Evolutionary conservation across 306 rosid species (phyloP).

Genomic region (Cucumis hystrix): DNA sequence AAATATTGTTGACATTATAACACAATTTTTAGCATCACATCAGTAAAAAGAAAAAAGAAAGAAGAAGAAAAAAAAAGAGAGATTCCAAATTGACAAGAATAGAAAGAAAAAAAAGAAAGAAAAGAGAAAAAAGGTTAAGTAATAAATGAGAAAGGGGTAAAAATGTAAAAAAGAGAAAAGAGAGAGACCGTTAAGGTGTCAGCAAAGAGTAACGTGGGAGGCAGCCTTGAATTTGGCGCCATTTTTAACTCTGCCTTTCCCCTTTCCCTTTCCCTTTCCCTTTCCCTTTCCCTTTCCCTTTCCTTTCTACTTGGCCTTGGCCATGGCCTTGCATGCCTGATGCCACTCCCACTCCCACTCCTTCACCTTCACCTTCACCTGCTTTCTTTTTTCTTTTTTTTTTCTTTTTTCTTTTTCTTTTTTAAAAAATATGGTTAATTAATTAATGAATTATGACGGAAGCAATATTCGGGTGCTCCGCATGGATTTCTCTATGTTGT

Average conservation of each 20-base stretch:
- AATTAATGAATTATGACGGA: neutral
- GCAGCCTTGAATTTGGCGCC: conserved; percentile 26
- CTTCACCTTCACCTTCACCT: neutral
- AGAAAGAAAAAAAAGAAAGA: neutral
- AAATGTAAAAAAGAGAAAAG: neutral
- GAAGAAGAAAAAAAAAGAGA: too few species aligned
- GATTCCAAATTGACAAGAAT: neutral
- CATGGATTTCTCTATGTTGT: neutral
- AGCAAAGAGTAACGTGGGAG: conserved; percentile 24
- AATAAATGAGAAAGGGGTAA: neutral
- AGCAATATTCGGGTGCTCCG: neutral
- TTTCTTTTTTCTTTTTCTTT: neutral
- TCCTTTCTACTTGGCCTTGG: neutral
- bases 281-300: neutral
- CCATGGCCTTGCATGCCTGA: neutral
- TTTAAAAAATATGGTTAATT: neutral
- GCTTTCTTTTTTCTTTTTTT: too few species aligned
- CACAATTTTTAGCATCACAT: too few species aligned
- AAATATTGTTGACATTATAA: too few species aligned
- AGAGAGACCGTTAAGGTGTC: neutral
- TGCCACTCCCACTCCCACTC: neutral
- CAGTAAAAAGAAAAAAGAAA: too few species aligned
- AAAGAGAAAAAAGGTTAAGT: too few species aligned
- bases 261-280: neutral
- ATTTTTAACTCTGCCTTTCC: neutral